Evolutionary conservation across 1,284 basidiomycete genomes (phyloP), one percentile per base, ranked within the genome.

Genomic region (Cryptococcus neoformans): DNA sequence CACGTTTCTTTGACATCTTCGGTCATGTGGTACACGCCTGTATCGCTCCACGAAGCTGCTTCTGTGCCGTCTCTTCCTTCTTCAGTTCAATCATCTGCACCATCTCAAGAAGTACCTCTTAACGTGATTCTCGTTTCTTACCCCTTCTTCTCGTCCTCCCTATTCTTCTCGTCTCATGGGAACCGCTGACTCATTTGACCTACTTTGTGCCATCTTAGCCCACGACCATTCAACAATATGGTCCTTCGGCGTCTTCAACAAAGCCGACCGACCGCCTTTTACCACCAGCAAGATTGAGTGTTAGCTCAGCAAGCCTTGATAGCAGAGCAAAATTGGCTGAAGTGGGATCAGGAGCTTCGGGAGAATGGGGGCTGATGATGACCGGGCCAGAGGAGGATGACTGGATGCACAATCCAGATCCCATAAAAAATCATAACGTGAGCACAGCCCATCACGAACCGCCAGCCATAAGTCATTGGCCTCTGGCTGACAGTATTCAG

Each of bases 381-480:
- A 63, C 61, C 40, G 65, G 68, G 49, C 68, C 73, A 9, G 79
- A 80, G 60, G 67, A 72, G 12, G 79, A 79, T 64, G 72, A 81
- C 62, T 72, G 80, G 69, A 58, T 72, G 62, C 71, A 74, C 67
- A 75, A 79, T 59, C 73, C 79, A 42, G 76, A 82, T 70, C 87
- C 89, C 3, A 82, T 82, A 47, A 80, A 87, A 48, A 88, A 90
- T 70, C 75, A 82, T 58, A 84, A 82, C 58, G 73, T 75, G 50
- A 53, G 68, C 28, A 28, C 28, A 28, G 28, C 28, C 28, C 28
- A 28, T 3, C 28, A 28, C 28, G 28, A 4, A 28, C 28, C 4
- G 4, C 28, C 28, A 28, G 28, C 28, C 28, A 28, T 4, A 28
- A 28, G 28, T 16, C 44, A 11, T 38, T 39, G n/a, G 5, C 41